Conservation (phyloP, 176 grass and related monocot genomes). For the Oryza rufipogon region DNA sequence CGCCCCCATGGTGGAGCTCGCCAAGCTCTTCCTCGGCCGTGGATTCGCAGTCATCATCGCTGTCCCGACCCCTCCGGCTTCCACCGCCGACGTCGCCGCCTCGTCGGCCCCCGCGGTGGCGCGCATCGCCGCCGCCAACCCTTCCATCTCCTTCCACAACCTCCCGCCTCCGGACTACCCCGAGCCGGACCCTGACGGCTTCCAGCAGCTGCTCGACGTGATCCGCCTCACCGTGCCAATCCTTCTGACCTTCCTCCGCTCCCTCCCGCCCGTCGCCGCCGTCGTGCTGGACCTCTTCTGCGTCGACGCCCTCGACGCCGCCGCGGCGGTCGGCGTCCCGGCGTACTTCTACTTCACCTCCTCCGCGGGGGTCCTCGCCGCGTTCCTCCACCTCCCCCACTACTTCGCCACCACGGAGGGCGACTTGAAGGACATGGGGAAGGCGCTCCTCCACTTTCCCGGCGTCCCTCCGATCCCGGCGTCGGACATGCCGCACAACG, state of each 20-base stretch:
- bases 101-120: conserved; percentile 21
- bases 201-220: conserved; percentile 36
- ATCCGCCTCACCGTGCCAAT: conserved; percentile 31
- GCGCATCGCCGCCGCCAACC: conserved; percentile 33
- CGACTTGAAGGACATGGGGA: conserved; percentile 49
- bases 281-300: conserved; percentile 66
- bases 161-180: conserved; percentile 42
- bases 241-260: conserved; percentile 46
- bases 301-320: conserved; percentile 47
- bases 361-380: conserved; percentile 37
- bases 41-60: conserved; percentile 46
- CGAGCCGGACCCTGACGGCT: conserved; percentile 15
- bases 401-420: conserved; percentile 23
- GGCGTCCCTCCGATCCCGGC: conserved; percentile 56
- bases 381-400: conserved; percentile 50
- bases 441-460: conserved; percentile 40
- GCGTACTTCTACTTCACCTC: conserved; percentile 61
- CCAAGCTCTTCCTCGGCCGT: conserved; percentile 48
- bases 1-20: conserved; percentile 63
- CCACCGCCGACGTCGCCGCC: conserved; percentile 15
- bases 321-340: conserved; percentile 20
- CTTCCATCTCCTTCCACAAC: conserved; percentile 43
- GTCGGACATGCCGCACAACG: conserved; percentile 43
- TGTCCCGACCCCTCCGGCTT: conserved; percentile 34
- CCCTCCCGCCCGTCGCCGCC: conserved; percentile 40